Evolutionary conservation across 305 asterid genomes (phyloP).

Genomic region (Fraxinus sp.): DNA sequence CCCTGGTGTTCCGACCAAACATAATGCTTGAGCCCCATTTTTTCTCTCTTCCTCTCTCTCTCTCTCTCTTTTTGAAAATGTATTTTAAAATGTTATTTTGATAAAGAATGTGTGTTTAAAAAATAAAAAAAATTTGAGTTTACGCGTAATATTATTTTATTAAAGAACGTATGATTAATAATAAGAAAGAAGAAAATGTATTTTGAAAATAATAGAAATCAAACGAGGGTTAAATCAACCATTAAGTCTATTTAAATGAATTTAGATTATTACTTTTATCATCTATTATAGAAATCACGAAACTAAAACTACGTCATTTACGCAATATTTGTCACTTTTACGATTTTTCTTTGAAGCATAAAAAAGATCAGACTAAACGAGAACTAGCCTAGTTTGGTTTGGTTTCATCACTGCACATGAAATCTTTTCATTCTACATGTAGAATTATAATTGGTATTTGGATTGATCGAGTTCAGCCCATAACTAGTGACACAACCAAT

Average conservation of each 20-base stretch:
- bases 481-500: neutral
- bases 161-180: no score
- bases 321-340: neutral
- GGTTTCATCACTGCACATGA: neutral
- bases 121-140: no score
- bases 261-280: neutral
- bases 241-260: neutral
- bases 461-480: neutral
- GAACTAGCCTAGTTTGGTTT: neutral
- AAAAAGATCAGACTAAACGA: neutral
- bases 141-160: no score
- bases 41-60: no score
- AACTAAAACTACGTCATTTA: neutral
- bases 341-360: neutral
- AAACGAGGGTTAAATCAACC: neutral
- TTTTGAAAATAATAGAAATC: neutral
- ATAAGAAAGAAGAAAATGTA: no score
- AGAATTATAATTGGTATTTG: neutral
- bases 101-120: no score
- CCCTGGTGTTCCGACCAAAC: neutral
- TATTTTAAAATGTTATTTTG: no score
- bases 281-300: neutral
- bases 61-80: no score
- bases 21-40: neutral
- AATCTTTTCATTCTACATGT: neutral